These are phyloP conservation scores for Tritrichomonas musculus DNA, from an alignment of 208 protist species.

Conservation along the genomic window DNA sequence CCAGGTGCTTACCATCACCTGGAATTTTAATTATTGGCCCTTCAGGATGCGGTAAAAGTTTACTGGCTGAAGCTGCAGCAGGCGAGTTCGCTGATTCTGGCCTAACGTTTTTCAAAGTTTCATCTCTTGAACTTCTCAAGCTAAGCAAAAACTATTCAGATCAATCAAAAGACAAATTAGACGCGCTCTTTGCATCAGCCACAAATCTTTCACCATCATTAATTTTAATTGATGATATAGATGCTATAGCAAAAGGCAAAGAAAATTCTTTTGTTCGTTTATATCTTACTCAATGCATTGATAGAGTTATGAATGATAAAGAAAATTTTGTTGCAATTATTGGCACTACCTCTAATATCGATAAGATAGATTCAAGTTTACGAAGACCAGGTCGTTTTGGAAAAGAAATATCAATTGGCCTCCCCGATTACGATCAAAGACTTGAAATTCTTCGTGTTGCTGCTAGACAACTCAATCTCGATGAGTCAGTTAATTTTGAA, in stretches of 20 bases:
- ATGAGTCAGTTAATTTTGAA: background rate
- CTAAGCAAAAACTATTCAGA: background rate
- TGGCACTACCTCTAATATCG: background rate
- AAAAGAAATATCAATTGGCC: slow-evolving; percentile 31
- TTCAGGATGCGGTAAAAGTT: slow-evolving; percentile 36
- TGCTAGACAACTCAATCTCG: background rate
- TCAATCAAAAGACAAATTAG: slow-evolving; percentile 26
- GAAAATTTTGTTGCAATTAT: background rate
- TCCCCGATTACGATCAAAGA: slow-evolving; percentile 4
- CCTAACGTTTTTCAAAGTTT: background rate
- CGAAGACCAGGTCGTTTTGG: slow-evolving; percentile 29
- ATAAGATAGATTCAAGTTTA: background rate
- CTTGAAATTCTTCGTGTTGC: background rate
- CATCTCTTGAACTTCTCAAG: background rate
- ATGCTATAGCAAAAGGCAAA: background rate
- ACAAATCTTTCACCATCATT: background rate
- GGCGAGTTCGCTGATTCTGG: background rate
- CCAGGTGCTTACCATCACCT: background rate
- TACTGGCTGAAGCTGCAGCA: slow-evolving; percentile 32
- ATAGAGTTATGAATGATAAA: background rate
- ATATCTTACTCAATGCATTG: slow-evolving; percentile 31
- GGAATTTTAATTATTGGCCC: slow-evolving; percentile 40
- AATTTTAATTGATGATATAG: slow-evolving; percentile 39
- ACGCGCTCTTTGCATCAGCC: background rate
- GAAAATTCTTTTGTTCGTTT: background rate